Base-by-base conservation (phyloP, 2,329 filamentous ascomycete genomes). In the Fusarium drepaniforme region DNA sequence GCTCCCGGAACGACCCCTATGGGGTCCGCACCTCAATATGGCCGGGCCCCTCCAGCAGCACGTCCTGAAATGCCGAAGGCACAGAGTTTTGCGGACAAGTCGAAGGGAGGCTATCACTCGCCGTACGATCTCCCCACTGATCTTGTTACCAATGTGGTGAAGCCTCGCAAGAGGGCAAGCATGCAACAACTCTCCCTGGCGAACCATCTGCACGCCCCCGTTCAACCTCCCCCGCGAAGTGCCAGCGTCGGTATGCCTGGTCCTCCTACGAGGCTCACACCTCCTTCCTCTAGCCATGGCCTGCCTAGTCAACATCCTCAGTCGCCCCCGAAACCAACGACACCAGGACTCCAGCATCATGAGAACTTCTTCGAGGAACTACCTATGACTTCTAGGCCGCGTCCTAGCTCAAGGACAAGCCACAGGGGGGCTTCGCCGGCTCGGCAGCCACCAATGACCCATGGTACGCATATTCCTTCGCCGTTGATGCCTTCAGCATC, bases 51-150 rank as follows among this genome's bases (percentile, higher is more conserved):
- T 81, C 83, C n/a, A n/a, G n/a, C 44, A 77, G 80, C 1, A 35
- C 73, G 65, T 82, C 87, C 87, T n/a, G 85, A 88, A 72, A 77
- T 89, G 68, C 83, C 83, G 35, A 91, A 91, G 83, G 87, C 90
- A 1, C 91, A 97, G 81, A 98, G 96, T 83, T 99, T 98, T 83
- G 94, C 90, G 8, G 93, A 96, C 82, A 97, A 97, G 82, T 87
- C 94, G 4, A 98, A 97, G 83, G 94, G 94, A 66, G 96, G 96
- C 9, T 99, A 99, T 81, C 90, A 93, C 59, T 98, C 96, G 23
- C 97, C 97, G 0, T 99, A 98, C 79, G 97, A 99, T 84, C 87
- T 99, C 23, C 97, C 97, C 5, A 94, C 97, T 84, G 96, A 98
- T 65, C 89, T 99, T 35, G 76, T 85, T 42, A 79, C 73, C 30